phyloP scores from a whole-genome alignment of 2,329 filamentous ascomycete genomes.

The Sphaerulina musiva region DNA sequence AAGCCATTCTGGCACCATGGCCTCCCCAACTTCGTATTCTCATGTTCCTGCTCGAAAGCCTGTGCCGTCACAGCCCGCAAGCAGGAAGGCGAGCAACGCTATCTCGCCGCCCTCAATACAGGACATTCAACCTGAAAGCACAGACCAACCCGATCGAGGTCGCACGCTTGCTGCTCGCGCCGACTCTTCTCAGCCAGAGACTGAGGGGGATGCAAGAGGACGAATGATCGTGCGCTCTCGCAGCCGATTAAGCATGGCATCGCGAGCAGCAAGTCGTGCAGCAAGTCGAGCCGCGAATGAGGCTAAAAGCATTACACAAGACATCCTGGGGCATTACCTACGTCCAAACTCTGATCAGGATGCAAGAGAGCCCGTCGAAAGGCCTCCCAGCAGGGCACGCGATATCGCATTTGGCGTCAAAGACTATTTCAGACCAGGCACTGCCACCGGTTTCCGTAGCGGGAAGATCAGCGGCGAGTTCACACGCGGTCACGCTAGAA shows the following conservation, averaged over 20 bases:
- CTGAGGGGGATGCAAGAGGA: constrained; percentile 12
- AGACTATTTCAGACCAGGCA: constrained; percentile 38
- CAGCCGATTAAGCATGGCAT: constrained; percentile 14
- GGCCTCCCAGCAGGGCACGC: constrained; percentile 23
- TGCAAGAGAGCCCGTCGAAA: constrained; percentile 9
- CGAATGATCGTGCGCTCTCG: constrained; percentile 13
- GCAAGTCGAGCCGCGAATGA: constrained; percentile 18
- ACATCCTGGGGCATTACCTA: constrained; percentile 17
- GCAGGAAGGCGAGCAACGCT: constrained; percentile 12
- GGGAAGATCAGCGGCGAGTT: constrained; percentile 27
- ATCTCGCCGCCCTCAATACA: constrained; percentile 7
- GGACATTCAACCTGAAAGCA: constrained; percentile 1
- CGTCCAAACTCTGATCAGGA: constrained; percentile 7
- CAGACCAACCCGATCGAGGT: constrained; percentile 9
- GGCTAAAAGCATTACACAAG: constrained; percentile 21
- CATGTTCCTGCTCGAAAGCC: constrained; percentile 25
- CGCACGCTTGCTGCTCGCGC: constrained; percentile 7
- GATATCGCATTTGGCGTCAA: constrained; percentile 34
- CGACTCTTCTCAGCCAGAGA: constrained; percentile 4
- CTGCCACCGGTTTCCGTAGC: constrained; percentile 18
- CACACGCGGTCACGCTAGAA: constrained; percentile 26
- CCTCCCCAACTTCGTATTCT: constrained; percentile 12
- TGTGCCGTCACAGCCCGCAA: constrained; percentile 19
- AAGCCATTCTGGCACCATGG: constrained; percentile 1
- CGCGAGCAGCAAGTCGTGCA: constrained; percentile 16